These are phyloP conservation scores for Gracilaria caudata DNA, from an alignment of 23 red algal genomes.

Conservation along the genomic window DNA sequence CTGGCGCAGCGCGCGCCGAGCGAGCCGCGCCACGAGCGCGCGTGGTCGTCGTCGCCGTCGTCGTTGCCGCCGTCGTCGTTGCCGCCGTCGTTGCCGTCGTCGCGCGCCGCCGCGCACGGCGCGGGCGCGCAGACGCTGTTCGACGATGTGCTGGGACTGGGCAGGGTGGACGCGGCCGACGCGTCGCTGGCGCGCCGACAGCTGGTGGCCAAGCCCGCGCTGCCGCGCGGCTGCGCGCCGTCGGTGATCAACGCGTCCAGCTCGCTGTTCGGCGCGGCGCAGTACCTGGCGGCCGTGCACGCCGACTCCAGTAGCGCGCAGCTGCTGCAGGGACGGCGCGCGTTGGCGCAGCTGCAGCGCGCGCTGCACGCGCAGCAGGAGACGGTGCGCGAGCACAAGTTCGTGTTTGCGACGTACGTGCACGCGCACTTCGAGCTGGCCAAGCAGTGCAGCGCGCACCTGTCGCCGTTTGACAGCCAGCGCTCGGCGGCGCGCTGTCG, in stretches of 20 bases:
- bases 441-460: conserved; percentile 1
- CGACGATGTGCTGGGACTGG: conserved; percentile 69
- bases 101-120: conserved; percentile 5
- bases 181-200: conserved; percentile 28
- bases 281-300: conserved; percentile 68
- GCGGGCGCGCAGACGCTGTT: conserved; percentile 25
- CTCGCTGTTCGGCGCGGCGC: conserved; percentile 17
- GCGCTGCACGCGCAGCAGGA: conserved; percentile 1
- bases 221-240: not conserved
- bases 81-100: not conserved
- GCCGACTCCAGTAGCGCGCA: not conserved
- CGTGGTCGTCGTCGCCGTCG: not conserved
- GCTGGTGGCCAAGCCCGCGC: not conserved
- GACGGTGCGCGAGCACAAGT: conserved; percentile 7
- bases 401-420: conserved; percentile 10
- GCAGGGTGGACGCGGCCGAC: conserved; percentile 53
- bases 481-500: not conserved
- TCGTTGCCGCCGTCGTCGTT: conserved; percentile 1
- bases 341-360: conserved; percentile 4
- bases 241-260: conserved; percentile 37
- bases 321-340: conserved; percentile 4
- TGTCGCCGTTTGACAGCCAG: not conserved
- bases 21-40: not conserved
- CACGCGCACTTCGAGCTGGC: conserved; percentile 26
- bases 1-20: not conserved